Evolutionary conservation across 2,329 filamentous ascomycete species (phyloP), one percentile per base, ranked within the genome.

Genomic region (Ascochyta pisi): DNA sequence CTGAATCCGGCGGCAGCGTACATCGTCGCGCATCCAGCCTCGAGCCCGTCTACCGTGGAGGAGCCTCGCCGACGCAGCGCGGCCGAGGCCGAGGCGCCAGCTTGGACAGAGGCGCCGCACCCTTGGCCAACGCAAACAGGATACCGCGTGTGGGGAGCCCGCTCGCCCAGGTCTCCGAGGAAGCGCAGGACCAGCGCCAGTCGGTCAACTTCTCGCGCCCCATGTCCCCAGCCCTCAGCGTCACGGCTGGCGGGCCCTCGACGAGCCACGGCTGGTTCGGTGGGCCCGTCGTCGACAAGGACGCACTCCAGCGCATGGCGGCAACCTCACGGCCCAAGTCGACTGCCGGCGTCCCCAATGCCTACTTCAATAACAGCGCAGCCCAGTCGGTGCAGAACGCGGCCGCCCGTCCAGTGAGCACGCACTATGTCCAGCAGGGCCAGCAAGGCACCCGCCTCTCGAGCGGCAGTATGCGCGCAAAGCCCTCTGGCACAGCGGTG

Each of bases 171-270:
- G 78, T 82, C 37, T 68, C 64, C 26, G 77, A 79, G 65, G 58
- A 78, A 58, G 79, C 81, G 12, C 71, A 74, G 34, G 75, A 78
- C 51, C 73, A 74, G 62, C 73, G 73, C 62, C 75, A 77, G 57
- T 79, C 71, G 7, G 73, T 83, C 63, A 85, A 85, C 71, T 84
- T 84, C 65, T 85, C 83, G 41, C 78, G 81, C 27, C 83, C 83
- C 35, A 83, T 81, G 60, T 78, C 78, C 47, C 72, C 83, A 12
- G 23, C 62, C 65, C 40, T 54, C 33, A 37, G 50, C 42, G 33
- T 57, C 39, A 35, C 60, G 50, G 33, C 50, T 63, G 27, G 59
- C 53, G 37, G 26, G 33, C 53, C 57, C 3, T 60, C 51, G 50
- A 61, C 42, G 41, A 68, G 33, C 63, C 66, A 54, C 44, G 61